Conservation (phyloP, 768 basidiomycete species). For the Holtermannia corniformis region DNA sequence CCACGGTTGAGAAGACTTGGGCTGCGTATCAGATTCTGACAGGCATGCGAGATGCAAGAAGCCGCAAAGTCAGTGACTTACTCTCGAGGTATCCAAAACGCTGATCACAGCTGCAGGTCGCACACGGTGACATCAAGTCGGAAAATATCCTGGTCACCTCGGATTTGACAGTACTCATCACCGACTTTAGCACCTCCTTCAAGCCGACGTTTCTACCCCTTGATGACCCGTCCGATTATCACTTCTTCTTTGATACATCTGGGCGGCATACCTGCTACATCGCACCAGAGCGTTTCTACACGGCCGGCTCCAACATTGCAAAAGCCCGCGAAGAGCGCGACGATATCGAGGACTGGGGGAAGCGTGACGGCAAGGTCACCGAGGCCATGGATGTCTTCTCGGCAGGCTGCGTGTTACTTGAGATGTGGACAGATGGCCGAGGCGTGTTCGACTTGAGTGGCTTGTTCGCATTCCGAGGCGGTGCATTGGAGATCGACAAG, state of each 20-base stretch:
- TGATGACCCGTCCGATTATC: slow-evolving; percentile 94
- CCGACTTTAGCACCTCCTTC: slow-evolving; percentile 82
- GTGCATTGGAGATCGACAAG: slow-evolving; percentile 65
- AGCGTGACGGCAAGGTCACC: slow-evolving; percentile 70
- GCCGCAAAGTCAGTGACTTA: slow-evolving; percentile 48
- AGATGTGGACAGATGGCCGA: slow-evolving; percentile 89
- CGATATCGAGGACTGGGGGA: slow-evolving; percentile 42
- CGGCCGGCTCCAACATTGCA: slow-evolving; percentile 62
- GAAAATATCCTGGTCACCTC: slow-evolving; percentile 94
- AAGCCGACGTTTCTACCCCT: slow-evolving; percentile 92
- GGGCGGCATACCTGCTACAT: slow-evolving; percentile 89
- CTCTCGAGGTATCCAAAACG: neutral
- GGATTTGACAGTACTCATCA: slow-evolving; percentile 89
- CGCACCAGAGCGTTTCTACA: slow-evolving; percentile 91
- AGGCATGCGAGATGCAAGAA: slow-evolving; percentile 70
- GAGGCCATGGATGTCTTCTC: slow-evolving; percentile 98
- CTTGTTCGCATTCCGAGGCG: slow-evolving; percentile 84
- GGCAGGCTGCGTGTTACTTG: slow-evolving; percentile 86
- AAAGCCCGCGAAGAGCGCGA: slow-evolving; percentile 37
- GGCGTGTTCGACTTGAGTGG: slow-evolving; percentile 89
- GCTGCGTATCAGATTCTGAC: slow-evolving; percentile 86
- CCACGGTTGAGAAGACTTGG: slow-evolving; percentile 91
- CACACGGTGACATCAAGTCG: slow-evolving; percentile 96
- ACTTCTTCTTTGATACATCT: slow-evolving; percentile 94
- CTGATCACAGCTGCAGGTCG: slow-evolving; percentile 47